A percentile compares a stretch with the other conserved stretches of the same genome.
Evolutionary conservation across 2,329 filamentous ascomycete genomes (phyloP).

Genomic region (Corinectria fuckeliana): DNA sequence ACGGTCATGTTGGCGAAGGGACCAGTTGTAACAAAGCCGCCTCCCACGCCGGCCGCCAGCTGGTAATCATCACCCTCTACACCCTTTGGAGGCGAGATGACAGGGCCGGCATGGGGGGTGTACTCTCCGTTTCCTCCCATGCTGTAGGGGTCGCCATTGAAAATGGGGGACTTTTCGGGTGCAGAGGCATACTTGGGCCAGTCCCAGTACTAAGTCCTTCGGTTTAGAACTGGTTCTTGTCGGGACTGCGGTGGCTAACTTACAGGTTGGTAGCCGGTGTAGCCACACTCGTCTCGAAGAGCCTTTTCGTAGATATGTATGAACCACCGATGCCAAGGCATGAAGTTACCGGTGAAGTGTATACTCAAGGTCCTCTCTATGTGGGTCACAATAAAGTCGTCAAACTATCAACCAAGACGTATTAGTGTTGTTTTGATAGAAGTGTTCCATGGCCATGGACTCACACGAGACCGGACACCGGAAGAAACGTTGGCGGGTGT

Average conservation of each 20-base stretch:
- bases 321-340: slow-evolving; percentile 1
- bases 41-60: slow-evolving; percentile 50
- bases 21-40: slow-evolving; percentile 56
- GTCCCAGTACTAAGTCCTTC: slow-evolving; percentile 51
- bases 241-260: background rate
- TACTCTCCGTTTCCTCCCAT: slow-evolving; percentile 54
- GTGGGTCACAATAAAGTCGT: background rate
- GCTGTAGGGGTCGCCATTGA: slow-evolving; percentile 56
- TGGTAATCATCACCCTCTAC: slow-evolving; percentile 32
- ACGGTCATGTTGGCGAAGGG: slow-evolving; percentile 50
- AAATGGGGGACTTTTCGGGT: slow-evolving; percentile 54
- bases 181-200: slow-evolving; percentile 55
- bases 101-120: slow-evolving; percentile 40
- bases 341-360: background rate
- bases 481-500: background rate
- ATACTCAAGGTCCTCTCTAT: background rate
- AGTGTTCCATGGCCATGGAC: background rate
- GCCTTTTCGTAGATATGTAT: background rate
- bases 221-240: background rate
- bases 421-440: too few species aligned
- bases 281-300: background rate
- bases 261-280: background rate
- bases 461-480: background rate
- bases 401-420: background rate
- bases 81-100: slow-evolving; percentile 37